Evolutionary conservation across 2,329 filamentous ascomycete species (phyloP), one percentile per base, ranked within the genome.

Genomic region (Rutstroemia sp.): DNA sequence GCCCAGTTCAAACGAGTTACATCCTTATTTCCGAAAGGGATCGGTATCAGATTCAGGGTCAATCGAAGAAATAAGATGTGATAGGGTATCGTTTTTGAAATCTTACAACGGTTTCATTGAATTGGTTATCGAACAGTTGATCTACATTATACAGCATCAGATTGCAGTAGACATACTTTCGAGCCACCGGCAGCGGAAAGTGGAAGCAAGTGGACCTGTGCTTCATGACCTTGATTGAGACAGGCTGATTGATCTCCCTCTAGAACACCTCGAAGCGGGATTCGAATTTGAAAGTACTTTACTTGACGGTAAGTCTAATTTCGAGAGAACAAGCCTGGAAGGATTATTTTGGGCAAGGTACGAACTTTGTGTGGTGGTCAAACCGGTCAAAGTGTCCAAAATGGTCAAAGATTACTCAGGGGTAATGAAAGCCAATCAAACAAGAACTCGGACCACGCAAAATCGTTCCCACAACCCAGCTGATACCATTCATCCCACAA

Each of bases 391-490:
- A 37, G 30, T 34, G 51, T 42, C 6, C n/a, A 19, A 37, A 34
- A 47, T 34, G 25, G 25, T 25, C 19, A 34, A 51, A 45, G 44
- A 42, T 55, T 45, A n/a, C 27, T 44, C 47, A 55, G 47, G 53
- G 53, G 53, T 38, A 55, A 44, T 44, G 19, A 44, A 55, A 37
- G 19, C 46, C 46, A 50, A 55, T 49, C 46, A 50, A 50, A 42
- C 52, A 12, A 34, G 12, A 4, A 49, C 12, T 27, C 21, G 44
- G 44, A 27, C 44, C 21, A 47, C 8, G 14, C 7, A 47, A 47
- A 23, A 27, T 47, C 23, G 23, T 47, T 47, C 19, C 21, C 10
- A 27, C 21, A 14, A 47, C 44, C 44, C 21, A 47, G 44, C 21
- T 47, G 12, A 21, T 19, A 17, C 41, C 17, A 21, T 21, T 44